Base-by-base conservation (phyloP, 352 stramenopile genomes). In the Globisporangium echinulatum region DNA sequence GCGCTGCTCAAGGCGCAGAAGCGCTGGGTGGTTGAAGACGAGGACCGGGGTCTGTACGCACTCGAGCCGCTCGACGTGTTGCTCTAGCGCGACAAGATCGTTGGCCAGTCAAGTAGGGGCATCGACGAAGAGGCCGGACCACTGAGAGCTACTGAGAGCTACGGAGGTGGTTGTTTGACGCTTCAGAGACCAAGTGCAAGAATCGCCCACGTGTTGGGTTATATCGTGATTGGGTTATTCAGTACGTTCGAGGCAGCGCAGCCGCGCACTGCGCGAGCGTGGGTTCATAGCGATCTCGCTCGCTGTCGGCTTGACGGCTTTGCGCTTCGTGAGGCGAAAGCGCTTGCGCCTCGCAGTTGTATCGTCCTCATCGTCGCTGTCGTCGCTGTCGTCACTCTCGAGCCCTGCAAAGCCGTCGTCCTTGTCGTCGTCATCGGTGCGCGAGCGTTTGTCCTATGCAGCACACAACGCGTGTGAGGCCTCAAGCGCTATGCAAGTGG, bases 201-300 rank as follows among this genome's bases (percentile, higher is more conserved):
- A 56, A 15, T 46, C 59, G 25, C 25, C 25, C 25, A 33, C 25
- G 25, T 33, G 25, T 3, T 33, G 25, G 25, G 25, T 33, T 33
- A 3, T 33, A 33, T 33, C 25, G 25, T 33, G 25, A 33, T 33
- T 14, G 54, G 0, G 60, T 67, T 73, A 88, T 46, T 66, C 44
- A 14, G 82, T 66, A 4, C 79, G 75, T 54, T 88, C 79, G n/a
- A 92, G 62, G 66, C 79, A 92, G 36, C 84, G 84, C 64, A 93
- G 58, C 36, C 82, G 76, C 52, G 84, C 84, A 55, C 82, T 90
- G 47, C 84, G 74, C 1, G 79, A 79, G 19, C 84, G 81, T 6
- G 79, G 71, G 60, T 93, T 93, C n/a, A 36, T 33, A 8, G 67
- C 63, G 50, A 91, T 75, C 49, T 93, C 81, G 15, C 87, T 69